A percentile compares a stretch with the other conserved stretches of the same genome.
phyloP scores from a whole-genome alignment of 345 rosid species.

The Eucalyptus leucophloia region DNA sequence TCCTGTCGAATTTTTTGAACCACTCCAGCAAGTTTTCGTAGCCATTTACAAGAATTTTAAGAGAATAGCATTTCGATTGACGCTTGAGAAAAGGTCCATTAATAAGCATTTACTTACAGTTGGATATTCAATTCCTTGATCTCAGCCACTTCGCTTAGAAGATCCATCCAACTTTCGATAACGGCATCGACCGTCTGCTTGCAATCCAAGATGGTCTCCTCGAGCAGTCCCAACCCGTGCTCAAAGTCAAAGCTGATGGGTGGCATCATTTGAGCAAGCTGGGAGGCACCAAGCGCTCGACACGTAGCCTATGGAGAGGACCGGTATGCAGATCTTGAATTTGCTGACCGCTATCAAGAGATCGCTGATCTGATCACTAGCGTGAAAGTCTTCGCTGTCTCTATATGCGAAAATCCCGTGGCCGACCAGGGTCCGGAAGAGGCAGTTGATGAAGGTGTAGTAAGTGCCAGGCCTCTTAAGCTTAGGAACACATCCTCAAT shows the following conservation, averaged over 20 bases:
- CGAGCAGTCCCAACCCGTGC: rapidly evolving
- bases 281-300: too few species aligned
- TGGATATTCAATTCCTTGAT: not conserved
- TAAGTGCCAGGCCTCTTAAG: not conserved
- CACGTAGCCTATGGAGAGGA: too few species aligned
- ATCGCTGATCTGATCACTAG: too few species aligned
- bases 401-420: too few species aligned
- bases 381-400: too few species aligned
- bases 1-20: not conserved
- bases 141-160: not conserved
- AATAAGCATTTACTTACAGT: not conserved
- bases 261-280: too few species aligned
- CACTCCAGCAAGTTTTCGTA: not conserved
- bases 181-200: too few species aligned
- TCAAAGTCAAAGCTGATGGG: rapidly evolving
- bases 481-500: too few species aligned
- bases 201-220: rapidly evolving
- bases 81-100: not conserved
- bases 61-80: not conserved
- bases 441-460: too few species aligned
- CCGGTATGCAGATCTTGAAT: too few species aligned
- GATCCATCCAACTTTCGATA: not conserved
- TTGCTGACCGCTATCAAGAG: too few species aligned
- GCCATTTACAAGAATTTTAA: not conserved
- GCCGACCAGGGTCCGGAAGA: too few species aligned